A percentile compares a stretch with the other conserved stretches of the same genome.
These are phyloP conservation scores for Chaetothyriales sp. DNA, from an alignment of 2,329 filamentous ascomycete species.

Conservation along the genomic window DNA sequence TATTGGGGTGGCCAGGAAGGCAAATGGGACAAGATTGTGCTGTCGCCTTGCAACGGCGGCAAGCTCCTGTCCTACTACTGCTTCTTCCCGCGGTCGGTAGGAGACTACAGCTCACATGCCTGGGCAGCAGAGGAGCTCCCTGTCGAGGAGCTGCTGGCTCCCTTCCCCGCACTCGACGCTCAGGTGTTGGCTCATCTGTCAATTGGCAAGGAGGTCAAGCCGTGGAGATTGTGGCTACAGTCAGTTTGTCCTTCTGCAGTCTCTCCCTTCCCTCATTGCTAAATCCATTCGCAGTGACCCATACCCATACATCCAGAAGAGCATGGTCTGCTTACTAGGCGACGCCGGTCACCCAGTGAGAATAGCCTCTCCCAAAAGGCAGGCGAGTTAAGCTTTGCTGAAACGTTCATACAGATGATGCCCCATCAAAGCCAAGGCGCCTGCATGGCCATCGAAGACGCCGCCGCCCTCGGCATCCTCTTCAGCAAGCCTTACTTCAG, in stretches of 20 bases:
- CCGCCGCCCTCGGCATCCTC: conserved; percentile 48
- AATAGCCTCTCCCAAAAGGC: not conserved
- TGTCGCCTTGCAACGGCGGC: conserved; percentile 55
- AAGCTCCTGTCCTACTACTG: conserved; percentile 56
- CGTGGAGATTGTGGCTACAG: conserved; percentile 54
- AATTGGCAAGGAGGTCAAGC: conserved; percentile 49
- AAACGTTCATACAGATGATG: conserved; percentile 42
- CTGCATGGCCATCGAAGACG: conserved; percentile 56
- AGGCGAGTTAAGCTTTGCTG: not conserved
- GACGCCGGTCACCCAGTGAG: conserved; percentile 52
- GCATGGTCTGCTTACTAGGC: conserved; percentile 44
- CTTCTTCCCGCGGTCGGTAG: conserved; percentile 49
- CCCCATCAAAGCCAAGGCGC: conserved; percentile 57
- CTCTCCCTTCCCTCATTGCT: not conserved
- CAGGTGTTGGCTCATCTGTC: conserved; percentile 44
- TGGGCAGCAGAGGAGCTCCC: conserved; percentile 43
- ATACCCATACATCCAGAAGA: conserved; percentile 44
- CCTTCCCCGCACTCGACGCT: conserved; percentile 46
- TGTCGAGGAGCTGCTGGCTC: conserved; percentile 46
- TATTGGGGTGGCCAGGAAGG: conserved; percentile 55
- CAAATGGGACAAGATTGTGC: conserved; percentile 56
- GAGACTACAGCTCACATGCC: conserved; percentile 47
- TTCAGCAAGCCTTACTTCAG: conserved; percentile 28
- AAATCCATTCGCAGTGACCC: conserved; percentile 26
- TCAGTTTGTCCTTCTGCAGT: not conserved